phyloP scores from a whole-genome alignment of 106 monocot species.

The Apostasia ramifera region DNA sequence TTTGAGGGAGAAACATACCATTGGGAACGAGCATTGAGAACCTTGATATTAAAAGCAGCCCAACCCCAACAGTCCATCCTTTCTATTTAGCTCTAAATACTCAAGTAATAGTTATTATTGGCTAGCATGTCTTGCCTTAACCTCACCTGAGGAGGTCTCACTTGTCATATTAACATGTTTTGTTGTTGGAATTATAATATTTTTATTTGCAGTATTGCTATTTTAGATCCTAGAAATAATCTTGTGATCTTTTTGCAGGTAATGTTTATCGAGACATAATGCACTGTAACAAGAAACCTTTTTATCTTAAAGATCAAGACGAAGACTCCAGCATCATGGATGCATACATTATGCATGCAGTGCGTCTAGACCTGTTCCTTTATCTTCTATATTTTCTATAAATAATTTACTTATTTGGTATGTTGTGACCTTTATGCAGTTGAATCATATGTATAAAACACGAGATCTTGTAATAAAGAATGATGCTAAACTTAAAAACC shows the following conservation, averaged over 20 bases:
- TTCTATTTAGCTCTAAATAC: too few relatives aligned
- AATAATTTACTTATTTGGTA: constrained; percentile 9
- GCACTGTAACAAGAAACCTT: constrained; percentile 87
- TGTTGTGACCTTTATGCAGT: constrained; percentile 27
- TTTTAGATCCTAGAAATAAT: neutral
- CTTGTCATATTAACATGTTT: neutral
- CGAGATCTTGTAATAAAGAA: constrained; percentile 72
- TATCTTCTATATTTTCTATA: neutral
- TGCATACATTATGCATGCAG: constrained; percentile 91
- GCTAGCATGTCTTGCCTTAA: neutral
- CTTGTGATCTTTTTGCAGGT: constrained; percentile 34
- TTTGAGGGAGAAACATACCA: too few relatives aligned
- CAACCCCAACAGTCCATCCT: too few relatives aligned
- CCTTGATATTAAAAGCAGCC: too few relatives aligned
- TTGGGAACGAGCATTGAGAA: too few relatives aligned
- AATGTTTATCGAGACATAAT: constrained; percentile 85
- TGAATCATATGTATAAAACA: constrained; percentile 80
- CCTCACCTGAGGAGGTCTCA: neutral
- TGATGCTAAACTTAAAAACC: constrained; percentile 55
- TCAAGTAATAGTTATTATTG: neutral
- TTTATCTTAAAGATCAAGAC: constrained; percentile 65
- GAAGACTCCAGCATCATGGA: constrained; percentile 88
- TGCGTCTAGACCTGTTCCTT: constrained; percentile 26
- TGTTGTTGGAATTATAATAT: neutral
- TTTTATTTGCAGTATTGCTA: neutral